Base-by-base conservation (phyloP, 1,284 basidiomycete species). In the Leccinum variabile region DNA sequence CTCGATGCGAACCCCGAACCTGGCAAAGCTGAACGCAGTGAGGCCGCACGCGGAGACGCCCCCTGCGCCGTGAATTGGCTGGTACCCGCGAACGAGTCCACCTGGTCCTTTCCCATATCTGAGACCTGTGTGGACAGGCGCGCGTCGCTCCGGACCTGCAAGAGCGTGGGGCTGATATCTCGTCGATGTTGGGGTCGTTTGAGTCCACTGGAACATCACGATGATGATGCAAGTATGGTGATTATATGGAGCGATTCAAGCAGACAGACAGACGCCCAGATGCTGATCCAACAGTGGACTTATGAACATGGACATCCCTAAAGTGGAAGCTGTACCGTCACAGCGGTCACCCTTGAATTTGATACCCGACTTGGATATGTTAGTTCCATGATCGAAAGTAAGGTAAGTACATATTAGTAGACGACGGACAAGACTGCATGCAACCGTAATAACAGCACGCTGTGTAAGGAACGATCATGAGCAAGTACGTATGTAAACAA, bases 11-110 rank as follows among this genome's bases (percentile, higher is more conserved):
- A 75, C 72, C 13, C 62, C 63, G 25, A 84, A 67, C 57, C 84
- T 75, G 4, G 82, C 83, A 65, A 85, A 87, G 69, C 89, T 89
- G 67, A 89, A 70, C 3, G 84, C 81, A 6, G 85, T 86, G 28
- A 89, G 76, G 18, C 87, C 87, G 66, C 86, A 89, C 7, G 86
- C 80, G 39, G 86, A 83, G 30, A 76, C 72, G 1, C 35, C 13
- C 78, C 79, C 33, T 66, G 75, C 8, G 65, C 66, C 10, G 63
- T 70, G 68, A 85, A 86, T 63, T 86, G 84, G 56, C 83, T 81
- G 9, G 78, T 77, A 18, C 83, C 82, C 13, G 70, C 67, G 60
- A 79, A 78, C 2, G 79, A 79, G 56, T 83, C 72, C 32, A 79
- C 73, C 39, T 66, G 68, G 55, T 77, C 75, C 2, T 54, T 66